Conservation (phyloP, 768 basidiomycete genomes). For the Phallus indusiatus region DNA sequence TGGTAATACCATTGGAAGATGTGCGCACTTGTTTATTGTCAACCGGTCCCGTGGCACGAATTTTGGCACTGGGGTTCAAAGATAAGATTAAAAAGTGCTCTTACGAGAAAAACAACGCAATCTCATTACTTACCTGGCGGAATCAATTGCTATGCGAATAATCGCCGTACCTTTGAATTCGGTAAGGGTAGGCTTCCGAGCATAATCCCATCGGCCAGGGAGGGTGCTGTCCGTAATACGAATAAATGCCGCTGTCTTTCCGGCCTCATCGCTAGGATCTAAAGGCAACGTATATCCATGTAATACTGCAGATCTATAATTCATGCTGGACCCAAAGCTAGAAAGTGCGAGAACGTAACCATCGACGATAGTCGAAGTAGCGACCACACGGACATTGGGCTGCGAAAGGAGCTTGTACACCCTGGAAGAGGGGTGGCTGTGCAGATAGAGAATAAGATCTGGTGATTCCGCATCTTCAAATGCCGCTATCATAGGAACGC, state of each 20-base stretch:
- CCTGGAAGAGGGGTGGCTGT: conserved; percentile 9
- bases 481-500: conserved; percentile 14
- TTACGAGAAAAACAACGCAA: neutral
- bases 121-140: conserved; percentile 1
- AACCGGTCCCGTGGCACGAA: neutral
- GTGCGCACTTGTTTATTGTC: conserved; percentile 1
- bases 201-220: conserved; percentile 8
- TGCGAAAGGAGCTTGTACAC: conserved; percentile 5
- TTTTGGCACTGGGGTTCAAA: neutral
- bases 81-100: neutral
- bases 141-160: conserved; percentile 3
- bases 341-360: conserved; percentile 15
- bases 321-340: conserved; percentile 10
- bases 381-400: conserved; percentile 5
- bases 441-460: conserved; percentile 12
- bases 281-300: conserved; percentile 14
- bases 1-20: neutral
- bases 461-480: conserved; percentile 11
- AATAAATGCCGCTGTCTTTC: conserved; percentile 2
- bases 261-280: neutral
- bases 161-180: conserved; percentile 9
- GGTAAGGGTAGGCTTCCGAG: conserved; percentile 6
- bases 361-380: conserved; percentile 12
- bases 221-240: conserved; percentile 6
- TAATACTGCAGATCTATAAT: conserved; percentile 14